phyloP scores from a whole-genome alignment of 108 stramenopile genomes.

The Conticribra guillardii region DNA sequence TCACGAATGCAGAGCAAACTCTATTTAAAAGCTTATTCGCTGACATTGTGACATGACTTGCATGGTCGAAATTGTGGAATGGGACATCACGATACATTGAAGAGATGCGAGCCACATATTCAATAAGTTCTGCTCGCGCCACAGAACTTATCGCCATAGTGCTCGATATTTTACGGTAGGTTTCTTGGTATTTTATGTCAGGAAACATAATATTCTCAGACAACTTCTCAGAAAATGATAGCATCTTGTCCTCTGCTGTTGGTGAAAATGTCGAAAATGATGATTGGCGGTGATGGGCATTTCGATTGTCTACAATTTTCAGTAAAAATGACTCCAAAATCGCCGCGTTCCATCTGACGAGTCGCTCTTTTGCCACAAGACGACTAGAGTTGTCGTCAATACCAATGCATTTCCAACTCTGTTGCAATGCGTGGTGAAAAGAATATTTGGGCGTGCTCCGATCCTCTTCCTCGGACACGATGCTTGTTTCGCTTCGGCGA shows the following conservation, averaged over 20 bases:
- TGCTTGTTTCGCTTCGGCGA: background rate
- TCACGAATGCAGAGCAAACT: constrained; percentile 44
- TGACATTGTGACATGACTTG: constrained; percentile 53
- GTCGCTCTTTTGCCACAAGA: constrained; percentile 25
- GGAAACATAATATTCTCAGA: constrained; percentile 4
- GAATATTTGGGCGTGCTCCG: background rate
- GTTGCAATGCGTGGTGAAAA: constrained; percentile 1
- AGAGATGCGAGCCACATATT: constrained; percentile 43
- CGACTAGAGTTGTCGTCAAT: constrained; percentile 9
- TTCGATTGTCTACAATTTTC: constrained; percentile 36
- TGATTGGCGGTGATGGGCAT: background rate
- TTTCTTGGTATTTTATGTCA: constrained; percentile 1
- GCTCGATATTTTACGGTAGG: background rate
- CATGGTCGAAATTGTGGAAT: constrained; percentile 64
- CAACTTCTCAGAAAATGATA: constrained; percentile 5
- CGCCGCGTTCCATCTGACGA: constrained; percentile 50
- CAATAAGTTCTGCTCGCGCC: constrained; percentile 18
- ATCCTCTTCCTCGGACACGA: background rate
- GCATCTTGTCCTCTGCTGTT: constrained; percentile 5
- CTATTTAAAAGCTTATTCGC: constrained; percentile 51
- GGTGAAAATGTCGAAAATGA: background rate
- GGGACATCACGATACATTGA: constrained; percentile 53
- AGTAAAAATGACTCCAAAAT: constrained; percentile 28
- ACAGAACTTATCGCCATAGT: background rate
- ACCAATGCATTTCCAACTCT: constrained; percentile 10